Percentiles rank a stretch among this genome's conserved stretches.
These are phyloP conservation scores for Cercospora sojina DNA, from an alignment of 2,329 filamentous ascomycete genomes.

Conservation along the genomic window DNA sequence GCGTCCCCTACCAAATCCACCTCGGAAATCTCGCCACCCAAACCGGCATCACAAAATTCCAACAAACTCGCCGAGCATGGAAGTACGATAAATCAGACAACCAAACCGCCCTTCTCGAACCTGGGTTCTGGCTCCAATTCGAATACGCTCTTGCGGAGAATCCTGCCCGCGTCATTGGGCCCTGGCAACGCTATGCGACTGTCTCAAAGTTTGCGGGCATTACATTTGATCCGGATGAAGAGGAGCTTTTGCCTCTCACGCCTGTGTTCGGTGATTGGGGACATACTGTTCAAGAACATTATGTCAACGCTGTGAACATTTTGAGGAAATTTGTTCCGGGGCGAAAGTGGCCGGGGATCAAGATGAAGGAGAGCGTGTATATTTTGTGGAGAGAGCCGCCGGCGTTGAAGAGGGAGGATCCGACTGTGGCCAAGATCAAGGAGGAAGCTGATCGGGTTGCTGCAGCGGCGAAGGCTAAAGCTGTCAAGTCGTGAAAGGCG, in stretches of 20 bases:
- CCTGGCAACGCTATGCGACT: constrained; percentile 54
- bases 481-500: not conserved
- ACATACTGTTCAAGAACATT: constrained; percentile 17
- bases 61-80: constrained; percentile 51
- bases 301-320: constrained; percentile 20
- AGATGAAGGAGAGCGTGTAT: constrained; percentile 54
- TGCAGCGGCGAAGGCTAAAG: not conserved
- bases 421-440: not conserved
- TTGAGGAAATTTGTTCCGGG: constrained; percentile 39
- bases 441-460: not conserved
- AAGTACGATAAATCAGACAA: constrained; percentile 61
- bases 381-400: constrained; percentile 46
- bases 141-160: constrained; percentile 59
- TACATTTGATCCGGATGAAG: constrained; percentile 44
- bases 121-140: constrained; percentile 58
- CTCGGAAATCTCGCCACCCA: constrained; percentile 63
- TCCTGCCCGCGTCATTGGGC: constrained; percentile 48
- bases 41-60: constrained; percentile 62
- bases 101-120: constrained; percentile 47
- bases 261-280: constrained; percentile 16
- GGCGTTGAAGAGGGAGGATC: constrained; percentile 1
- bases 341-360: constrained; percentile 57
- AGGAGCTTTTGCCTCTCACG: constrained; percentile 27
- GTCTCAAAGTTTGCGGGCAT: constrained; percentile 55
- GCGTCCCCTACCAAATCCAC: constrained; percentile 44